Evolutionary conservation across 345 rosid species (phyloP), one percentile per base, ranked within the genome.

Genomic region (Rhizophora apiculata): DNA sequence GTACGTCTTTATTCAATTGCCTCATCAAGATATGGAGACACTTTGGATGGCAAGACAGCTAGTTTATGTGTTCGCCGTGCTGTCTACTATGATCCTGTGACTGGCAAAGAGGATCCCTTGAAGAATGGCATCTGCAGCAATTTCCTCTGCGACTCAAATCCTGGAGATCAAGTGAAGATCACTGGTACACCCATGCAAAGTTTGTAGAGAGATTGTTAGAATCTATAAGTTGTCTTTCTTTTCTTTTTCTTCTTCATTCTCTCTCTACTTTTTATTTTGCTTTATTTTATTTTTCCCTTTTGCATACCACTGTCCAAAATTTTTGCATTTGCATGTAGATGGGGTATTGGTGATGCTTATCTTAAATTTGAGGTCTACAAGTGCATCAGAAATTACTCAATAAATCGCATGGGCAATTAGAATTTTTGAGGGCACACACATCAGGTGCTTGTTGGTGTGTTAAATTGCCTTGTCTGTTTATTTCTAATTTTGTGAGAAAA

Each of bases 1-100:
- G 99, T 95, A 18, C 98, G 99, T 36, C 94, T 95, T 60, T 92
- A 92, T 74, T 92, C 99, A 20, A 95, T 95, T 78, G 99, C 98
- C 46, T 95, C 99, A 52, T 80, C 98, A 16, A 80, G 99, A 65
- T 92, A 92, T 68, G 99, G 99, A 39, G 99, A 95, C 76, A 83
- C 85, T 71, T 92, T 92, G 39, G 94, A 95, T 81, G 98, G 96
- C 58, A 88, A 82, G 81, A 95, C 98, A 15, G 86, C 92, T 65
- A 92, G 96, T 71, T 74, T 95, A 51, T 95, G 99, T 72, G 98
- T 95, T 9, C 99, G 99, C 19, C 96, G 99, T 79, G 97, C 98
- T 80, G 83, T 88, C 72, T 95, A 90, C 75, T 86, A 85, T 76
- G 97, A 95, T 74, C 88, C 99, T 53, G 96, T 88, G 85, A 88